phyloP scores from a whole-genome alignment of 2,329 filamentous ascomycete species.

The Fusarium albidum region DNA sequence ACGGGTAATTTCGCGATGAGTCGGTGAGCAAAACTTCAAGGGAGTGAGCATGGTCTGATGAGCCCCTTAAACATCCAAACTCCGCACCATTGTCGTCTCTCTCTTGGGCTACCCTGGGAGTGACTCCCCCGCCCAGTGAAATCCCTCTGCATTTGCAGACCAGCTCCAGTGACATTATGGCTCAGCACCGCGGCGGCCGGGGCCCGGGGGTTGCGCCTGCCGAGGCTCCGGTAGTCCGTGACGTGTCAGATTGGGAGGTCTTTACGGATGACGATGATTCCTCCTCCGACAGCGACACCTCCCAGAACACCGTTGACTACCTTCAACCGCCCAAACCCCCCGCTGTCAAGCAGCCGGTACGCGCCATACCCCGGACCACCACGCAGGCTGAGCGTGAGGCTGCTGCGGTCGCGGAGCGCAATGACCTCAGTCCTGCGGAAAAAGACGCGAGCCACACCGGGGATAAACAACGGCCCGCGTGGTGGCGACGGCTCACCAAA shows the following conservation, averaged over 20 bases:
- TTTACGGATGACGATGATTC: slow-evolving; percentile 1
- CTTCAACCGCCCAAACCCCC: slow-evolving; percentile 1
- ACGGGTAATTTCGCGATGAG: background rate
- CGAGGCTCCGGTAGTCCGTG: slow-evolving; percentile 1
- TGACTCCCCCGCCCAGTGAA: slow-evolving; percentile 7
- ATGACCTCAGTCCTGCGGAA: background rate
- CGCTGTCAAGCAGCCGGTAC: background rate
- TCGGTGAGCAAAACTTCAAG: slow-evolving; percentile 9
- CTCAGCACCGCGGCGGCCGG: background rate
- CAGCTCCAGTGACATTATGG: slow-evolving; percentile 1
- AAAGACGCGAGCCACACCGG: slow-evolving; percentile 3
- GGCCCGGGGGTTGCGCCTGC: slow-evolving; percentile 5
- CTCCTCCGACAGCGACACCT: slow-evolving; percentile 2
- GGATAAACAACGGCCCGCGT: slow-evolving; percentile 1
- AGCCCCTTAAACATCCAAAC: slow-evolving; percentile 2
- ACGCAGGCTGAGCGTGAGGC: background rate
- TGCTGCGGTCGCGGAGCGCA: slow-evolving; percentile 4
- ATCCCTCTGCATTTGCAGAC: background rate
- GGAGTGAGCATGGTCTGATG: slow-evolving; percentile 1
- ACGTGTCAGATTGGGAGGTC: slow-evolving; percentile 16
- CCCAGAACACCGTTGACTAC: slow-evolving; percentile 12
- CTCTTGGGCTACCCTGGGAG: slow-evolving; percentile 7
- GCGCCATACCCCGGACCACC: background rate
- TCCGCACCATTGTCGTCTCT: background rate
- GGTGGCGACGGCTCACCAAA: slow-evolving; percentile 16